These are phyloP conservation scores for Fusarium torulosum DNA, from an alignment of 2,329 filamentous ascomycete genomes.

Conservation along the genomic window DNA sequence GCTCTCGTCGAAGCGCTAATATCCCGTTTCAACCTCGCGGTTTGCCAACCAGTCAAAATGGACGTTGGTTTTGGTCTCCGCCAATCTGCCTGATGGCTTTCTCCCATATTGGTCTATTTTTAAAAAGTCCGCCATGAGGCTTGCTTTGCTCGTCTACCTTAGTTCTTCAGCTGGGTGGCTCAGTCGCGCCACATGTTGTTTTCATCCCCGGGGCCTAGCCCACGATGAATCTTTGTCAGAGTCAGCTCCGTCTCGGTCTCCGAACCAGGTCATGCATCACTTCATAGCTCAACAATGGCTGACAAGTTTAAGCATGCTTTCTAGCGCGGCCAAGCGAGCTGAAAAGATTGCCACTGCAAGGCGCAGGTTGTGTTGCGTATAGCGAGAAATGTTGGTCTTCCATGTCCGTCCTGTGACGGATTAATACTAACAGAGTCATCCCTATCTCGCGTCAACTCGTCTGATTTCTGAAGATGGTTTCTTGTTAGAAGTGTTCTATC, in stretches of 20 bases:
- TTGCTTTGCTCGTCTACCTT: not conserved
- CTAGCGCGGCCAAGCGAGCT: conserved; percentile 1
- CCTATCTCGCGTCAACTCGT: too few species aligned
- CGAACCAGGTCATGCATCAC: too few species aligned
- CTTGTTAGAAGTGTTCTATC: too few species aligned
- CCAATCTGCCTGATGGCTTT: conserved; percentile 14
- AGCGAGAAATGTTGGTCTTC: too few species aligned
- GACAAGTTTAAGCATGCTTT: not conserved
- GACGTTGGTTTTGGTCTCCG: not conserved
- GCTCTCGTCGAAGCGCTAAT: not conserved
- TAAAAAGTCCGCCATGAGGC: conserved; percentile 14
- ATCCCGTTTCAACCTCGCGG: conserved; percentile 17
- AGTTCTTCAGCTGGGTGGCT: conserved; percentile 4
- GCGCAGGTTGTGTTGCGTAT: not conserved
- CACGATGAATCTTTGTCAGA: not conserved
- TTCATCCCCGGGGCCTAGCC: too few species aligned
- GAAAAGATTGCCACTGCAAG: not conserved
- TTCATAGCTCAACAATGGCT: not conserved
- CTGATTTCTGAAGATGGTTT: too few species aligned
- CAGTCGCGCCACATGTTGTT: too few species aligned
- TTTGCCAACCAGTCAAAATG: conserved; percentile 5
- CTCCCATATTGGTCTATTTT: conserved; percentile 22
- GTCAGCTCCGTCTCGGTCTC: not conserved
- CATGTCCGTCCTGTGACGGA: too few species aligned
- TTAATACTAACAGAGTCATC: too few species aligned